These are phyloP conservation scores for Botryotinia convoluta DNA, from an alignment of 2,329 filamentous ascomycete species.

Conservation along the genomic window DNA sequence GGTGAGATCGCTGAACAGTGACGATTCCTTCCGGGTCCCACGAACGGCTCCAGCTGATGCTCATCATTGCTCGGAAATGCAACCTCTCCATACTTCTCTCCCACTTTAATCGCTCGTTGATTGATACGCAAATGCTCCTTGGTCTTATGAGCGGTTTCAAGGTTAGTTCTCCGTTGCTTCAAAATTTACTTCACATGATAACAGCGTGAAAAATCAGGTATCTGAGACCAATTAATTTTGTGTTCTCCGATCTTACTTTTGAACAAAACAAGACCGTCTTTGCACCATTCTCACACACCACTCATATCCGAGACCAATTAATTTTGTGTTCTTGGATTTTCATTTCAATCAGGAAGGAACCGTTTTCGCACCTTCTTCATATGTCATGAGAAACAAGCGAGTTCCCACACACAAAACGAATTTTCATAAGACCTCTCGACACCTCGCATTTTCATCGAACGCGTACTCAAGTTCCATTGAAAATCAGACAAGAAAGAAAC, in stretches of 20 bases:
- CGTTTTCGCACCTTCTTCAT: neutral
- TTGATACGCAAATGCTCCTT: too few species aligned
- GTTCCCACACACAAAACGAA: too few species aligned
- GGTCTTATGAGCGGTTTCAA: too few species aligned
- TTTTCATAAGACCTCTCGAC: too few species aligned
- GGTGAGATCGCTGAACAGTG: neutral
- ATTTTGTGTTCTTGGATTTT: neutral
- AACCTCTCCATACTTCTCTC: too few species aligned
- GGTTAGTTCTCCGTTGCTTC: too few species aligned
- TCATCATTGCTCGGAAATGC: neutral
- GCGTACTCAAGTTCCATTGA: too few species aligned
- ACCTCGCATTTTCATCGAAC: too few species aligned
- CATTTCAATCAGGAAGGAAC: neutral
- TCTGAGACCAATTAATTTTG: neutral
- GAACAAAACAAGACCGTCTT: neutral
- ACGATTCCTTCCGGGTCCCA: neutral
- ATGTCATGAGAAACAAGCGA: too few species aligned
- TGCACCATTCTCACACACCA: neutral
- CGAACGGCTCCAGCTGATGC: neutral
- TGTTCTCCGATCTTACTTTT: neutral
- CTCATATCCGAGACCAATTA: neutral
- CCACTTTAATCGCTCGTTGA: too few species aligned
- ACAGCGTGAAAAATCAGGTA: neutral
- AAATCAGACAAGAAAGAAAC: too few species aligned
- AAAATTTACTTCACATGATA: neutral